Evolutionary conservation across 2,329 filamentous ascomycete genomes (phyloP), one percentile per base, ranked within the genome.

Genomic region (Xylariaceae sp.): DNA sequence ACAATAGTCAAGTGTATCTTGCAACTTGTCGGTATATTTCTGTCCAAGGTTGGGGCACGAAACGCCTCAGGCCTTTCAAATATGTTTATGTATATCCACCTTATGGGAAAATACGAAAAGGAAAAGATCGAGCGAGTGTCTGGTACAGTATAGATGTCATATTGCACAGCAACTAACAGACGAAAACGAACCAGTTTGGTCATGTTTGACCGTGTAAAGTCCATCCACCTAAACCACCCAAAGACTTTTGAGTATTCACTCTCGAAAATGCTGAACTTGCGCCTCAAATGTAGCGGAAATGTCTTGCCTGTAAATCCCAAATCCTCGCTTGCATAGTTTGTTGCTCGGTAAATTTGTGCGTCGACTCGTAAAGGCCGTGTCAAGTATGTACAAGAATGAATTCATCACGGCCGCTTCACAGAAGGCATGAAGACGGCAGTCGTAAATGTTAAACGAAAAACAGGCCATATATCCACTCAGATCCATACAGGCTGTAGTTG

Each of bases 401-500:
- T 48, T 51, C 49, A 47, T 48, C 43, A 47, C 36, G 46, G 32
- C 19, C 33, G 36, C 32, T 36, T 41, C 34, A 34, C 34, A 36
- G 7, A 11, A 48, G 38, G 24, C 9, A 35, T 44, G 37, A 36
- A 34, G 17, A 41, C 21, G 11, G 11, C 6, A 24, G 21, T 11
- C 21, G 21, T 11, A 11, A 24, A 24, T 24, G 6, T 24, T n/a
- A n/a, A n/a, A n/a, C 21, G 21, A 7, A 24, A 24, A 7, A 6
- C 21, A 7, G 7, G 21, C 11, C 7, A 6, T 24, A 24, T 11
- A 11, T 11, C 21, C 7, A 24, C 36, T 52, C 37, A 77, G 47
- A 78, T 78, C 74, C 74, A 78, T 37, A 70, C 60, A 9, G 64
- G 52, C 18, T 53, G 51, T 19, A 51, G 44, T 30, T 66, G 63